phyloP scores from a whole-genome alignment of 1,139 yeast genomes.

The Meyerozyma elateridarum region DNA sequence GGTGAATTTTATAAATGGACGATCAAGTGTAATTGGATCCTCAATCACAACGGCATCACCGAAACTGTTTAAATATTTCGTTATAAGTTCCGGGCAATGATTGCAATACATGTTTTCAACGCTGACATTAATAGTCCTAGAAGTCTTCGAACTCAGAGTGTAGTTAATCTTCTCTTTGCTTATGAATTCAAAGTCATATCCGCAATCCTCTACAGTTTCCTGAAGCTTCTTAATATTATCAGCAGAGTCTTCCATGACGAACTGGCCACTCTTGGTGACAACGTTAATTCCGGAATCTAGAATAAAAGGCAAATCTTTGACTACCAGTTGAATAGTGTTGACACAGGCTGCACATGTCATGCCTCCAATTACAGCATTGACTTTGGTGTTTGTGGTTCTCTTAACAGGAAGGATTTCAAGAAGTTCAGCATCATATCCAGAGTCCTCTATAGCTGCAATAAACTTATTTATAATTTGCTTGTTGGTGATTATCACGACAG shows the following conservation, averaged over 20 bases:
- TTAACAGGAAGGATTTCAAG: slow-evolving; percentile 58
- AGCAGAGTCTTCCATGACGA: slow-evolving; percentile 40
- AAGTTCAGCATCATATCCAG: slow-evolving; percentile 55
- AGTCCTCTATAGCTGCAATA: slow-evolving; percentile 41
- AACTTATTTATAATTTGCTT: slow-evolving; percentile 50
- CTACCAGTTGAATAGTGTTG: slow-evolving; percentile 47
- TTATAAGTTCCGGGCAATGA: slow-evolving; percentile 60
- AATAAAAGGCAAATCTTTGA: slow-evolving; percentile 49
- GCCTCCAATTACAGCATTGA: slow-evolving; percentile 64
- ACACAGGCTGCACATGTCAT: slow-evolving; percentile 76
- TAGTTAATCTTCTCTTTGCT: slow-evolving; percentile 38
- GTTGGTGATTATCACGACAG: slow-evolving; percentile 45
- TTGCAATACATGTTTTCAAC: slow-evolving; percentile 70
- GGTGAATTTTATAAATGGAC: slow-evolving; percentile 59
- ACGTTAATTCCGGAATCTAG: slow-evolving; percentile 50
- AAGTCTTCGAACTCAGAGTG: slow-evolving; percentile 38
- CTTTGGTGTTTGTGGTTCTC: slow-evolving; percentile 42
- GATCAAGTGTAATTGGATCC: slow-evolving; percentile 49
- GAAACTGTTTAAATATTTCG: slow-evolving; percentile 42
- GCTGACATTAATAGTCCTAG: slow-evolving; percentile 53
- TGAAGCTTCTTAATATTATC: slow-evolving; percentile 33
- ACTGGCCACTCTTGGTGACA: slow-evolving; percentile 57
- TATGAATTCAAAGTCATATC: slow-evolving; percentile 54
- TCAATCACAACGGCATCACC: slow-evolving; percentile 57
- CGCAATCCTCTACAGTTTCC: slow-evolving; percentile 57